Percentiles rank a stretch among this genome's conserved stretches.
These are phyloP conservation scores for Nothophytophthora sp. DNA, from an alignment of 352 stramenopile species.

Conservation along the genomic window DNA sequence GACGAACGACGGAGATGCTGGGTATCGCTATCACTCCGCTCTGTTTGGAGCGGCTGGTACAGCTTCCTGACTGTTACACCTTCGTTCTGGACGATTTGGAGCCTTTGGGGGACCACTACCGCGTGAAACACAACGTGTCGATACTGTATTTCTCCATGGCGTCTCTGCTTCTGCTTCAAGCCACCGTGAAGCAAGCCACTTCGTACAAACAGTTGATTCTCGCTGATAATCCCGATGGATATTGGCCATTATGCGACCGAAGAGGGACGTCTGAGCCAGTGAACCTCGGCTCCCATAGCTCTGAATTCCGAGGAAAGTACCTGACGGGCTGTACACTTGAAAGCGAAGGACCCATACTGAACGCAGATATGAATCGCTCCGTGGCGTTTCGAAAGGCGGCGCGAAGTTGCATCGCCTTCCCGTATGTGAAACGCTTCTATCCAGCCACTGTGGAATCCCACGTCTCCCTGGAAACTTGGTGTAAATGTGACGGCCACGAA, in stretches of 20 bases:
- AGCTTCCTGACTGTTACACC: constrained; percentile 60
- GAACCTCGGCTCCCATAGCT: constrained; percentile 70
- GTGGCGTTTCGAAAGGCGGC: constrained; percentile 58
- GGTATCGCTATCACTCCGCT: constrained; percentile 44
- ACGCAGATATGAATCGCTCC: constrained; percentile 81
- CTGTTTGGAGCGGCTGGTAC: constrained; percentile 45
- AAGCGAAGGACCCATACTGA: constrained; percentile 70
- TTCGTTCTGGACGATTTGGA: constrained; percentile 83
- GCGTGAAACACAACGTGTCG: constrained; percentile 85
- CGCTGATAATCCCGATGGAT: constrained; percentile 65
- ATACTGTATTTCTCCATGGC: constrained; percentile 89
- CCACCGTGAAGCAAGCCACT: constrained; percentile 70
- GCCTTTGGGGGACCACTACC: constrained; percentile 28
- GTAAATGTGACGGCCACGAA: constrained; percentile 61
- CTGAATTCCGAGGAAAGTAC: constrained; percentile 53
- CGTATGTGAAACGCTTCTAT: constrained; percentile 43
- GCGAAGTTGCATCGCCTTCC: constrained; percentile 59
- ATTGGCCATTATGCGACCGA: constrained; percentile 90
- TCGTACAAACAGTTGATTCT: constrained; percentile 85
- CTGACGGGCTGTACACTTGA: constrained; percentile 70
- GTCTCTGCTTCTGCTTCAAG: constrained; percentile 79
- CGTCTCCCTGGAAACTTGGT: constrained; percentile 83
- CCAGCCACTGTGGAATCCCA: constrained; percentile 31
- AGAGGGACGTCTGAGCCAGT: constrained; percentile 57
- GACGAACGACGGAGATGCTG: constrained; percentile 52